Base-by-base conservation (phyloP, 164 flowering plant species). In the Paratinospora sagittata region DNA sequence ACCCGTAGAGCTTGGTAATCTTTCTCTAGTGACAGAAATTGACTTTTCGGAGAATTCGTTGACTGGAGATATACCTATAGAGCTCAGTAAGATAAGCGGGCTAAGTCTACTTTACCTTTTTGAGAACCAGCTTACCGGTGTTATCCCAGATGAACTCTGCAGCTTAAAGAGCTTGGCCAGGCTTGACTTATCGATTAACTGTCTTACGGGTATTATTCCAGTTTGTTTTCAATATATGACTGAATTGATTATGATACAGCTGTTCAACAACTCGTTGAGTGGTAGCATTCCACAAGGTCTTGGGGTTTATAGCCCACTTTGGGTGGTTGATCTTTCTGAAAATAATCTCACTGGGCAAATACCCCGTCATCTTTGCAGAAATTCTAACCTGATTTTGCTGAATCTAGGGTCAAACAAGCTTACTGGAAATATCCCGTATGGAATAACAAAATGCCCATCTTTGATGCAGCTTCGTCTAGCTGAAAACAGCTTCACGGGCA, bases 1-100 rank as follows among this genome's bases (percentile, higher is more conserved):
- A 68, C 97, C 97, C 26, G 84, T 74, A 78, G 92, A 89, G 66
- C 75, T 92, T 55, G 96, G 99, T n/a, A 90, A 91, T 77, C 91
- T 92, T 65, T 81, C 90, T 24, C 61, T 70, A 9, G 92, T 79
- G 27, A 30, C 67, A 34, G 93, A 92, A 74, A 92, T 95, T 70
- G 99, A 95, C 76, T 91, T 95, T 80, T 92, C 99, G 0, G 97
- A 92, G 77, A 95, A 95, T 69, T 71, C 3, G 55, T 74, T 95
- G 77, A 74, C 79, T 0, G 99, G 99, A 58, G 90, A 81, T 73
- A 90, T 96, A 49, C 99, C 98, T 17, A 13, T 60, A 9, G 98
- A 96, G 83, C 61, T 96, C 27, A 74, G 92, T 72, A 81, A 81
- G 39, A 85, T 93, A 71, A 84, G 77, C 67, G 84, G 83, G 69